Conservation (phyloP, 179 eudicot species). For the Actinidia chinensis region DNA sequence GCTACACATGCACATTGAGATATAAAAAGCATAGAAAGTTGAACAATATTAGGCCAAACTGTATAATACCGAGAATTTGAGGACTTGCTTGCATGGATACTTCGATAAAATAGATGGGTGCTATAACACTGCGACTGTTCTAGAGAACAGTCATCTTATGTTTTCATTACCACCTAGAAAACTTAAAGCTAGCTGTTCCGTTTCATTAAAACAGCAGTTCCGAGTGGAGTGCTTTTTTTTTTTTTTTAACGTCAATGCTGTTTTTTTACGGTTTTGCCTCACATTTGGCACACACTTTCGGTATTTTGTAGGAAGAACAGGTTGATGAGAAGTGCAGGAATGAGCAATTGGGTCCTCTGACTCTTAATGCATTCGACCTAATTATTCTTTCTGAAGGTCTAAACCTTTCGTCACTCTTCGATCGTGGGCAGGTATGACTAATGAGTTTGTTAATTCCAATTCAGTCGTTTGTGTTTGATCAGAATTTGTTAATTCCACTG, state of each 20-base stretch:
- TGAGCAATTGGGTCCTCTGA: slow-evolving; percentile 70
- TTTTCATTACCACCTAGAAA: not conserved
- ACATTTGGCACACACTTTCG: not conserved
- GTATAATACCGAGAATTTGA: not conserved
- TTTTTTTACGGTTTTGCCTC: not conserved
- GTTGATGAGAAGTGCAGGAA: slow-evolving; percentile 43
- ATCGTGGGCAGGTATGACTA: slow-evolving; percentile 68
- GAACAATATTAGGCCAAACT: not conserved
- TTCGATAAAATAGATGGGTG: not conserved
- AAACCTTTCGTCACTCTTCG: slow-evolving; percentile 77
- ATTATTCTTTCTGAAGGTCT: slow-evolving; percentile 90
- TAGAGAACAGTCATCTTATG: not conserved
- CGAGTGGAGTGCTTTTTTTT: too few species aligned
- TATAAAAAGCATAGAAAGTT: not conserved
- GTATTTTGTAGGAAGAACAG: slow-evolving; percentile 55
- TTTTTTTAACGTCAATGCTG: too few species aligned
- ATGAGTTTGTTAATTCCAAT: not conserved
- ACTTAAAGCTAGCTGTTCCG: not conserved
- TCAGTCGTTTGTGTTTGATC: not conserved
- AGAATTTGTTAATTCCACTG: not conserved
- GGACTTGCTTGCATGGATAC: not conserved
- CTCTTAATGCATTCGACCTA: slow-evolving; percentile 90
- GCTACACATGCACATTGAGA: not conserved
- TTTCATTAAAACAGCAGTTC: too few species aligned
- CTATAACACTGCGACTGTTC: not conserved